Evolutionary conservation across 306 rosid genomes (phyloP).

Genomic region (Mimosa bimucronata): DNA sequence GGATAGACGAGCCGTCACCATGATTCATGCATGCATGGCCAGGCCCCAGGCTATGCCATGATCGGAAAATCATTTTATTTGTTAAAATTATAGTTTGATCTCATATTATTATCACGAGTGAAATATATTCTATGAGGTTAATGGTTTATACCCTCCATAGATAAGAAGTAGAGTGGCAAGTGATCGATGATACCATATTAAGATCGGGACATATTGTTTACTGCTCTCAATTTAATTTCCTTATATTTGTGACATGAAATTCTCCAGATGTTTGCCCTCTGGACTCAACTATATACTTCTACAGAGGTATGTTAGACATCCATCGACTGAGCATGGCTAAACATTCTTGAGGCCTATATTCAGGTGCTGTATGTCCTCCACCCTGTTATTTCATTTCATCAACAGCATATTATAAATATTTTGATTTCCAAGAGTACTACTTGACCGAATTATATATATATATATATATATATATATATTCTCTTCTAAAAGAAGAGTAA

Average conservation of each 20-base stretch:
- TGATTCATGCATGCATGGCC: too few relatives aligned
- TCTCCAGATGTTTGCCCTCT: background rate
- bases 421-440: background rate
- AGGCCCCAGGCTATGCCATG: too few relatives aligned
- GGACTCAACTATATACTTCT: background rate
- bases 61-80: too few relatives aligned
- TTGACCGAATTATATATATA: too few relatives aligned
- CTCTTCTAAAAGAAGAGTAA: too few relatives aligned
- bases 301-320: conserved; percentile 44
- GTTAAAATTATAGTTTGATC: too few relatives aligned
- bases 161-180: background rate
- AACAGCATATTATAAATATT: background rate
- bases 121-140: too few relatives aligned
- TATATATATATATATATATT: too few relatives aligned
- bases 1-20: too few relatives aligned
- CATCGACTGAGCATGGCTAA: conserved; percentile 55
- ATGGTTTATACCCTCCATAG: background rate
- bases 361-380: conserved; percentile 71
- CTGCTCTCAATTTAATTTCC: background rate
- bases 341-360: conserved; percentile 55
- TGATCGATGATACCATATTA: too few relatives aligned
- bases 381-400: conserved; percentile 43
- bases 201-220: background rate
- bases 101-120: background rate
- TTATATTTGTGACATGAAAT: background rate